Evolutionary conservation across 208 protist species (phyloP).

Genomic region (Crithidia thermophila): DNA sequence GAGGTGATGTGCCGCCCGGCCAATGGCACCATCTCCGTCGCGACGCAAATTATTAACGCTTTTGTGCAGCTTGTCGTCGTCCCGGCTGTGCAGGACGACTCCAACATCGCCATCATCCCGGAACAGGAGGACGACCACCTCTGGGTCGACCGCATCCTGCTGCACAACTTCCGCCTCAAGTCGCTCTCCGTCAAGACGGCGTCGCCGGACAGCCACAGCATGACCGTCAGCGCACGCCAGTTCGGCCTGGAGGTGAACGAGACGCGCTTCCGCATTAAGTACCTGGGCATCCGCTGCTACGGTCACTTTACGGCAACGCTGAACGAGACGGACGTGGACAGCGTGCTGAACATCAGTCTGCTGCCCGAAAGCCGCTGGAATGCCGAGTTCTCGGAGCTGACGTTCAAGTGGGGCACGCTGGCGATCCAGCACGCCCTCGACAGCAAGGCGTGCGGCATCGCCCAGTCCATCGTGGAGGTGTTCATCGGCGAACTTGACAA

Average conservation of each 20-base stretch:
- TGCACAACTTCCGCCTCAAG: conserved; percentile 39
- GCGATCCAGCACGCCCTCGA: conserved; percentile 49
- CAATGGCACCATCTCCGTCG: conserved; percentile 19
- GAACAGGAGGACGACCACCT: conserved; percentile 35
- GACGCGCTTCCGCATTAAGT: conserved; percentile 52
- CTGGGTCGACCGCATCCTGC: conserved; percentile 47
- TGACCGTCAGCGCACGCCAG: conserved; percentile 25
- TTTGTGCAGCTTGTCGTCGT: conserved; percentile 9
- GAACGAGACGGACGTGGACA: conserved; percentile 31
- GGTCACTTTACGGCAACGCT: conserved; percentile 41
- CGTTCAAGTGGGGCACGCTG: conserved; percentile 48
- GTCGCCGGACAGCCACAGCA: conserved; percentile 26
- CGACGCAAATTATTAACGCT: conserved; percentile 21
- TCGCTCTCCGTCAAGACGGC: conserved; percentile 25
- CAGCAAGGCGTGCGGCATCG: conserved; percentile 38
- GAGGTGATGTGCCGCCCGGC: background rate
- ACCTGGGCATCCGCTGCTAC: conserved; percentile 30
- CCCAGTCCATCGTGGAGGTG: conserved; percentile 46
- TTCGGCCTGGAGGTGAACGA: conserved; percentile 44
- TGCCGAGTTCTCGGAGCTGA: conserved; percentile 16
- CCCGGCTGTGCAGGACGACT: conserved; percentile 26
- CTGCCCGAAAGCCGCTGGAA: conserved; percentile 41
- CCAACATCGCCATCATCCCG: conserved; percentile 37
- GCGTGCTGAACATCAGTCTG: conserved; percentile 28
- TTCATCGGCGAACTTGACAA: conserved; percentile 66